Evolutionary conservation across 208 protist genomes (phyloP).

Genomic region (Leishmania tarentolae): DNA sequence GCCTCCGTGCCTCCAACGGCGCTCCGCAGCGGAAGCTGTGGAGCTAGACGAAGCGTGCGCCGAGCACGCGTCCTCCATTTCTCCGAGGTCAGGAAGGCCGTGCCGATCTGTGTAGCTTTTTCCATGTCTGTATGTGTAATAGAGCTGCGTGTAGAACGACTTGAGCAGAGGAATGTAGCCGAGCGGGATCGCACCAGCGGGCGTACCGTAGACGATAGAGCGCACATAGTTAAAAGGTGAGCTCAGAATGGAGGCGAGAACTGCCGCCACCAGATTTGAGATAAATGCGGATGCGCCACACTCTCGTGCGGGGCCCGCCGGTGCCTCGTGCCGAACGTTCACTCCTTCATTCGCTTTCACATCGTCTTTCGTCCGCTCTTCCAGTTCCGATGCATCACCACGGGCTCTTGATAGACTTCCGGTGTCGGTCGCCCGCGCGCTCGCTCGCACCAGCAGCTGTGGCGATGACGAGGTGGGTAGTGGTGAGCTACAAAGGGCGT

Average conservation of each 20-base stretch:
- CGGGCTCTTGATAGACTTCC: not conserved
- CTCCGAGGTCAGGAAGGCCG: slow-evolving; percentile 29
- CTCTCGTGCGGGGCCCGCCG: not conserved
- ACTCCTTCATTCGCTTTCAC: not conserved
- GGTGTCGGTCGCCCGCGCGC: not conserved
- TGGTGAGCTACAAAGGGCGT: not conserved
- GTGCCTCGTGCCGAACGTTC: not conserved
- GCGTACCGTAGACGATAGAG: slow-evolving; percentile 83
- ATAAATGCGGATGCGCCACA: slow-evolving; percentile 59
- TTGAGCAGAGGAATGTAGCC: slow-evolving; percentile 62
- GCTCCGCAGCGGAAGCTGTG: not conserved
- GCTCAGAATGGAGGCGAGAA: slow-evolving; percentile 79
- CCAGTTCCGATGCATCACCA: not conserved
- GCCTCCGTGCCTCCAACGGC: not conserved
- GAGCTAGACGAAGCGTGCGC: not conserved
- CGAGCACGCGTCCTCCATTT: slow-evolving; percentile 29
- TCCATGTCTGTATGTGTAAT: slow-evolving; percentile 70
- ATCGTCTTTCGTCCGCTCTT: too few species aligned
- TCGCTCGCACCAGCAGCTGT: not conserved
- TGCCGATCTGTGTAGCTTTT: slow-evolving; percentile 63
- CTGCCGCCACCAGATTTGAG: slow-evolving; percentile 78
- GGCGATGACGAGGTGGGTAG: not conserved
- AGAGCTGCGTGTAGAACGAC: slow-evolving; percentile 77
- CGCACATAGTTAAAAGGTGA: slow-evolving; percentile 91
- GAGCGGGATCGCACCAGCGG: slow-evolving; percentile 67